Conservation (phyloP, 129 eudicot genomes). For the Chrysanthemum makinoi region DNA sequence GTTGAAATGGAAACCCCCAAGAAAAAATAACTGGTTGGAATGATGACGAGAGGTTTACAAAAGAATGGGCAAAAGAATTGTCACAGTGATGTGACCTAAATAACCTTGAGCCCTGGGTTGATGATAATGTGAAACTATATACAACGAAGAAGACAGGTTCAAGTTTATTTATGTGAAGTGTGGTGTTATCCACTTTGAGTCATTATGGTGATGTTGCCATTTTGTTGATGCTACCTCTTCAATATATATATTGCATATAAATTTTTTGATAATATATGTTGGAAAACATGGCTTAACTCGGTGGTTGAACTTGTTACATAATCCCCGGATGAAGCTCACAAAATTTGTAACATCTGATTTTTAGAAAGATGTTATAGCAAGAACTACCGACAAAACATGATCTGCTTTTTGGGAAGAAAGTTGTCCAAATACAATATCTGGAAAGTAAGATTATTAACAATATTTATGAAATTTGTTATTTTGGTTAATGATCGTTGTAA, state of each 20-base stretch:
- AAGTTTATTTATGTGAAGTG: conserved; percentile 22
- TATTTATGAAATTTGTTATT: no score
- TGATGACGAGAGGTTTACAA: neutral
- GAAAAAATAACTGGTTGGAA: conserved; percentile 68
- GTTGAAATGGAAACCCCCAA: conserved; percentile 62
- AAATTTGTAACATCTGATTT: conserved; percentile 18
- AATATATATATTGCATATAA: neutral
- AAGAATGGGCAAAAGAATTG: no score
- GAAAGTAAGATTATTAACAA: no score
- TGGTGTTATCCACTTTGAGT: conserved; percentile 10
- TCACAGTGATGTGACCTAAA: no score
- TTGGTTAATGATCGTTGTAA: no score
- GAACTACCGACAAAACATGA: conserved; percentile 7
- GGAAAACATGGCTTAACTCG: conserved; percentile 7
- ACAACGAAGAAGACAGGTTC: conserved; percentile 24
- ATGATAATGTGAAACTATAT: conserved; percentile 24
- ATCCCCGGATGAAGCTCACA: conserved; percentile 19
- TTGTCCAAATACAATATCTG: no score
- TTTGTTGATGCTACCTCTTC: conserved; percentile 13
- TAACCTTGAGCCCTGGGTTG: no score
- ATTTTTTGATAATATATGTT: neutral
- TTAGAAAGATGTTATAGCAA: conserved; percentile 16
- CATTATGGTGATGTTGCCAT: neutral
- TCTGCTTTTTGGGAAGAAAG: neutral
- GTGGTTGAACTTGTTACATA: conserved; percentile 27